Conservation (phyloP, 441 rosid species). For the Capsella rubella region DNA sequence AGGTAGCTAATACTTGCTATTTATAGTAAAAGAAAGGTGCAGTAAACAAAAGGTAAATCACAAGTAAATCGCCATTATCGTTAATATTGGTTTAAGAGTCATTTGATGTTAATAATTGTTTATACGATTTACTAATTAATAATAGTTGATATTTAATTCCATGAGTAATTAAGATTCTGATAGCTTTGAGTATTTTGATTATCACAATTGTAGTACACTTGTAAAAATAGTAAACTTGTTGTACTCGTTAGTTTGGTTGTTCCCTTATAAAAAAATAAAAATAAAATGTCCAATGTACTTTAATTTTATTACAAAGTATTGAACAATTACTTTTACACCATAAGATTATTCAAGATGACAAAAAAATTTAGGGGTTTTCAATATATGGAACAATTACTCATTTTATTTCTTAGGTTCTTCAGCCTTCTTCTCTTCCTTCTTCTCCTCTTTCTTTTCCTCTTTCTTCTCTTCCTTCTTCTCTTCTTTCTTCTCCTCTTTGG, state of each 20-base stretch:
- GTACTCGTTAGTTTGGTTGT: no score
- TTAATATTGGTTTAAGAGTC: no score
- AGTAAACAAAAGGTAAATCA: neutral
- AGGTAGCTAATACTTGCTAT: neutral
- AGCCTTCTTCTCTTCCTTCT: slow-evolving; percentile 59
- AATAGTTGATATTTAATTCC: no score
- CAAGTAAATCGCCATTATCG: neutral
- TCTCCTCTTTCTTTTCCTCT: slow-evolving; percentile 62
- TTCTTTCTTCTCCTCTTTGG: slow-evolving; percentile 91
- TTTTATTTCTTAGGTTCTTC: slow-evolving; percentile 45
- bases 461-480: slow-evolving; percentile 72
- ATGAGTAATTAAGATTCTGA: no score
- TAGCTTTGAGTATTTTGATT: no score
- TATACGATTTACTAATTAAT: no score
- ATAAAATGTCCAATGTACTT: no score
- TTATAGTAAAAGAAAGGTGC: no score
- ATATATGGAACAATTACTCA: neutral
- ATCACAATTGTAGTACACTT: no score
- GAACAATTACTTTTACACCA: slow-evolving; percentile 10
- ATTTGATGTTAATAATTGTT: no score
- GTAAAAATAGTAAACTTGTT: no score
- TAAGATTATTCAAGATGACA: slow-evolving; percentile 13
- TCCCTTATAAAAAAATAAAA: no score
- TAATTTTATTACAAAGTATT: neutral
- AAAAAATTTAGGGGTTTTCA: slow-evolving; percentile 1